Evolutionary conservation across 129 eudicot species (phyloP).

Genomic region (Arctium lappa): DNA sequence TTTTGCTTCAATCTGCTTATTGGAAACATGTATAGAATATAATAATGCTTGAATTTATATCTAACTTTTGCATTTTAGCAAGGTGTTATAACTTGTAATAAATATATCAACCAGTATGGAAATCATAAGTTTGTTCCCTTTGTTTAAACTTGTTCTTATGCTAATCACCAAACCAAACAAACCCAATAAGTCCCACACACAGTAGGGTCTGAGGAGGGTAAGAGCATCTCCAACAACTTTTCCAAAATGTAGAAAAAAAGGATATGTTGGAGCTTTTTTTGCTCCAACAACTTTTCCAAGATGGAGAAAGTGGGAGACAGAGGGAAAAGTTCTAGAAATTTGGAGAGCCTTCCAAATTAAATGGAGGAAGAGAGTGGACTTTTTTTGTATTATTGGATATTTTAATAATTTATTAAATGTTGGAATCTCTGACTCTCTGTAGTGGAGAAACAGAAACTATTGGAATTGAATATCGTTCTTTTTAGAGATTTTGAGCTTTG

Average conservation of each 20-base stretch:
- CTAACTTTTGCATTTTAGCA: background rate
- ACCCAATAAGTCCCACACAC: background rate
- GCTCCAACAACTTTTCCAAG: no score
- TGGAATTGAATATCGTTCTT: no score
- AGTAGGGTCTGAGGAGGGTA: no score
- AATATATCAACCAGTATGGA: background rate
- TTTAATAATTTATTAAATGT: background rate
- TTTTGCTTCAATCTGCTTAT: background rate
- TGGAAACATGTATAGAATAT: conserved; percentile 3
- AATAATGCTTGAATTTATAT: conserved; percentile 5
- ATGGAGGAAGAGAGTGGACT: background rate
- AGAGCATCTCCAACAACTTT: no score
- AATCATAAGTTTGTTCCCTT: background rate
- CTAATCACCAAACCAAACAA: background rate
- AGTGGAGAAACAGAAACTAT: background rate
- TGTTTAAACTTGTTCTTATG: conserved; percentile 11
- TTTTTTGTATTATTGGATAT: no score
- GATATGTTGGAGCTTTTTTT: background rate
- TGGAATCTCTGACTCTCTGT: background rate
- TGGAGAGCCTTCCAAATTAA: no score
- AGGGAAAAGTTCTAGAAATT: no score
- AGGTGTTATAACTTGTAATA: background rate
- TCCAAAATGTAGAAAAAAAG: background rate
- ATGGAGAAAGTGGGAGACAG: no score
- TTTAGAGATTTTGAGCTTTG: background rate